phyloP scores from a whole-genome alignment of 768 basidiomycete genomes.

The Strobilomyces echinocephalus region DNA sequence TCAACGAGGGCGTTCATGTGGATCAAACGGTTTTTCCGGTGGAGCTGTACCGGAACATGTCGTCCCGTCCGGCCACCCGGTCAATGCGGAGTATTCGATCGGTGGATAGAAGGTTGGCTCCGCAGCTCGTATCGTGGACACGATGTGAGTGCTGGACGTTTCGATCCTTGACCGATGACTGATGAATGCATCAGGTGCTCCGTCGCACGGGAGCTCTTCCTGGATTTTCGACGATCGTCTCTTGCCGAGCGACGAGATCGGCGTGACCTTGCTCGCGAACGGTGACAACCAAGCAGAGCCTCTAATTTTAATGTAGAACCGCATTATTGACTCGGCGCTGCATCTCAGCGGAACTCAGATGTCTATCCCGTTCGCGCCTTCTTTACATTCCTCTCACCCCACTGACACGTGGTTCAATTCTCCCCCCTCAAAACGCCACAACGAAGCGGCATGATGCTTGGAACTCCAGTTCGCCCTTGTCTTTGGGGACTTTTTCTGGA shows the following conservation, averaged over 20 bases:
- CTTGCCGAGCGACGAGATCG: slow-evolving; percentile 34
- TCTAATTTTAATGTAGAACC: slow-evolving; percentile 7
- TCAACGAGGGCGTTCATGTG: slow-evolving; percentile 32
- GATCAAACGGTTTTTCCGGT: slow-evolving; percentile 33
- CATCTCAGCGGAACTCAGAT: neutral
- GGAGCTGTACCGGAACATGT: slow-evolving; percentile 27
- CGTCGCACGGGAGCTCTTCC: slow-evolving; percentile 33
- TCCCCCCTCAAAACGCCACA: neutral
- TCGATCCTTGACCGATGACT: neutral
- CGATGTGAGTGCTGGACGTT: slow-evolving; percentile 27
- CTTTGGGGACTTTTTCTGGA: slow-evolving; percentile 31
- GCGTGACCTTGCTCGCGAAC: slow-evolving; percentile 35
- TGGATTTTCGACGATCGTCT: slow-evolving; percentile 29
- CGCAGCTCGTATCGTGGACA: slow-evolving; percentile 37
- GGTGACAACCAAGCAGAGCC: slow-evolving; percentile 14
- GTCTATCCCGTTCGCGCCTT: slow-evolving; percentile 4
- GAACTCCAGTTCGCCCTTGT: neutral
- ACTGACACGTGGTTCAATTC: neutral
- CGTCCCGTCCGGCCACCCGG: slow-evolving; percentile 21
- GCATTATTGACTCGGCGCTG: slow-evolving; percentile 25
- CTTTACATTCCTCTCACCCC: neutral
- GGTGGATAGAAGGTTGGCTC: slow-evolving; percentile 43
- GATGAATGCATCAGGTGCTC: slow-evolving; percentile 27
- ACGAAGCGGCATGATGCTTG: neutral
- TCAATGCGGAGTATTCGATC: slow-evolving; percentile 24